Evolutionary conservation across 495 filamentous ascomycete species (phyloP).

Genomic region (Aspergillus sclerotioniger): DNA sequence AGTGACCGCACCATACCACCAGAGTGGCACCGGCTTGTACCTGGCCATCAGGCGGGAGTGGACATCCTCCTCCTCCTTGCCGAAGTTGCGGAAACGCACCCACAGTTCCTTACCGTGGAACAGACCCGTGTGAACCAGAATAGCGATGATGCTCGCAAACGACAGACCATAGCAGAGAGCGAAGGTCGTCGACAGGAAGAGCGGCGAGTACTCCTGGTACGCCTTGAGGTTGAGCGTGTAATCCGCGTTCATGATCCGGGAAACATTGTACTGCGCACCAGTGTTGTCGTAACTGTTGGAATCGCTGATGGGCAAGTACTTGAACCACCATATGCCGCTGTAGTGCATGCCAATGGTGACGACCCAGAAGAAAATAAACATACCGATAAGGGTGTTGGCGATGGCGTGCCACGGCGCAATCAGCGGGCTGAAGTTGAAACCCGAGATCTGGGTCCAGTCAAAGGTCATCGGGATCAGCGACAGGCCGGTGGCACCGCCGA

Average conservation of each 20-base stretch:
- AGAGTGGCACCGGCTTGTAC: constrained; percentile 57
- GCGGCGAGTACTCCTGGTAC: constrained; percentile 57
- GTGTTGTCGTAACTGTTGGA: constrained; percentile 59
- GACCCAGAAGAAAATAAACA: constrained; percentile 54
- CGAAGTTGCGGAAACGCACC: constrained; percentile 45
- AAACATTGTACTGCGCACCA: constrained; percentile 49
- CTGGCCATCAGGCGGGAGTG: constrained; percentile 62
- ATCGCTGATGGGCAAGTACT: constrained; percentile 56
- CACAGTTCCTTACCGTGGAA: constrained; percentile 57
- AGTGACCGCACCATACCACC: constrained; percentile 58
- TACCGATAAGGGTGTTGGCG: constrained; percentile 55
- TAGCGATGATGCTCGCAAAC: constrained; percentile 56
- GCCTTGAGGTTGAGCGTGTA: constrained; percentile 54
- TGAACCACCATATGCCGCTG: constrained; percentile 46
- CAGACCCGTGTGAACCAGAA: constrained; percentile 53
- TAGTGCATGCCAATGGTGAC: constrained; percentile 53
- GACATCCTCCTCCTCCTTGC: constrained; percentile 62
- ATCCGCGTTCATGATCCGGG: constrained; percentile 49
- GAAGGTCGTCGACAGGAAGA: constrained; percentile 62
- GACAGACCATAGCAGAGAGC: constrained; percentile 57
- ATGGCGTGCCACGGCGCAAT: constrained; percentile 69
- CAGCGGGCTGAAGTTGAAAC: constrained; percentile 64
- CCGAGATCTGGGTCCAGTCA: constrained; percentile 68
- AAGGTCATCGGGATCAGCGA: constrained; percentile 63
- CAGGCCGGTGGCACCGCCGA: constrained; percentile 59